Evolutionary conservation across 2,329 filamentous ascomycete genomes (phyloP), one percentile per base, ranked within the genome.

Genomic region (Onygena corvina): DNA sequence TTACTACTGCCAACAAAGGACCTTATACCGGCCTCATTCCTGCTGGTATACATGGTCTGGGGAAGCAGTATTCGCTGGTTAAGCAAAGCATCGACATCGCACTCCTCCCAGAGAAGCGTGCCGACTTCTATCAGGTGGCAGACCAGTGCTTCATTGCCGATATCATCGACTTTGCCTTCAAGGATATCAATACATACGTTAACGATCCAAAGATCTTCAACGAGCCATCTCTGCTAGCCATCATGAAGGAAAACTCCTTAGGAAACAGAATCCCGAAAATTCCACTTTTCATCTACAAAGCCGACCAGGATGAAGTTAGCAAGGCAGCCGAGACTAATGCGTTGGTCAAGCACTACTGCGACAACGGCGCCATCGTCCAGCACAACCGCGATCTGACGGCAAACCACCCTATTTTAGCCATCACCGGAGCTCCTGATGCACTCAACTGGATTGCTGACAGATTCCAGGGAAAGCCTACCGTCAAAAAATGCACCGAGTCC

Each of bases 231-330:
- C 51, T 56, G 4, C 47, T 31, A 7, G 35, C 48, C 3, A 48
- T 61, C 29, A 36, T 61, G 3, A n/a, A 56, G 1, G 54, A 46
- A 8, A 60, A 60, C 44, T 53, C 53, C 3, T 63, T 69, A 63
- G 66, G 65, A 11, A 59, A 63, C 18, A 65, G 70, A 46, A 59
- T 66, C 0, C 74, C 73, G 0, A 52, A 61, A 8, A 71, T 75
- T 57, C 74, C 74, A 0, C 47, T 76, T 4, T 72, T 72, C 52
- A 57, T 73, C 2, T 76, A 76, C 58, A 76, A 76, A 52, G 69
- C 72, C 0, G 64, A 70, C 14, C 51, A 57, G 2, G 74, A 77
- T 31, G 67, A 75, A 48, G 60, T 73, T 46, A 70, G 65, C 5
- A 60, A 63, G 2, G 60, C 73, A 2, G 59, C 54, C 3, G 67